A percentile compares a stretch with the other conserved stretches of the same genome.
Evolutionary conservation across 768 basidiomycete species (phyloP).

Genomic region (Kwoniella pini): DNA sequence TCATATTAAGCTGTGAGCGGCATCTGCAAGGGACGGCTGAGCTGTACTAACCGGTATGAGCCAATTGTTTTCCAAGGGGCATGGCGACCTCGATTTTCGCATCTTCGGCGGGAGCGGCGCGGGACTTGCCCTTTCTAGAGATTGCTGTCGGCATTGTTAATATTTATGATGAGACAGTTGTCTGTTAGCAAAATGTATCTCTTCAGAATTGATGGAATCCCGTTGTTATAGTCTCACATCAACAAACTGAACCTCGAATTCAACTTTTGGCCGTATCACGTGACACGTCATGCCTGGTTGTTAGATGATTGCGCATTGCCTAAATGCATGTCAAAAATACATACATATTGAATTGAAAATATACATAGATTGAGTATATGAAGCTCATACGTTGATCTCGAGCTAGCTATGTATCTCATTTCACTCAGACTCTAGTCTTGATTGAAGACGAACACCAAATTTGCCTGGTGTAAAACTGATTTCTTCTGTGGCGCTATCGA

Average conservation of each 20-base stretch:
- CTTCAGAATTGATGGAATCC: too few relatives aligned
- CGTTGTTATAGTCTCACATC: too few relatives aligned
- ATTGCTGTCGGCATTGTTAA: slow-evolving; percentile 18
- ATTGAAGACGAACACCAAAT: slow-evolving; percentile 27
- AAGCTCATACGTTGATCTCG: too few relatives aligned
- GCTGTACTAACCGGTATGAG: slow-evolving; percentile 72
- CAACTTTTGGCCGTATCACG: slow-evolving; percentile 7
- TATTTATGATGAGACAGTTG: neutral
- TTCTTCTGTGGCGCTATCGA: slow-evolving; percentile 26
- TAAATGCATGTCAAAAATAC: too few relatives aligned
- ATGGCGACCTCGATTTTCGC: slow-evolving; percentile 54
- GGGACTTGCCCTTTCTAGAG: slow-evolving; percentile 36
- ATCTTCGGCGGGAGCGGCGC: slow-evolving; percentile 20
- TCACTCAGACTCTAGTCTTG: slow-evolving; percentile 1
- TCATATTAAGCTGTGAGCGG: neutral
- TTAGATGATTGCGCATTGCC: too few relatives aligned
- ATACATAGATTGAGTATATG: too few relatives aligned
- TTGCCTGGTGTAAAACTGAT: slow-evolving; percentile 36
- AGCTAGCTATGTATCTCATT: too few relatives aligned
- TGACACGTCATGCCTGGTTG: neutral
- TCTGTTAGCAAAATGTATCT: too few relatives aligned
- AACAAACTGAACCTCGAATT: neutral
- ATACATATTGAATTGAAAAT: too few relatives aligned
- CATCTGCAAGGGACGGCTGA: neutral
- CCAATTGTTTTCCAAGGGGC: slow-evolving; percentile 86